phyloP scores from a whole-genome alignment of 768 basidiomycete genomes.

The Trametes elegans region DNA sequence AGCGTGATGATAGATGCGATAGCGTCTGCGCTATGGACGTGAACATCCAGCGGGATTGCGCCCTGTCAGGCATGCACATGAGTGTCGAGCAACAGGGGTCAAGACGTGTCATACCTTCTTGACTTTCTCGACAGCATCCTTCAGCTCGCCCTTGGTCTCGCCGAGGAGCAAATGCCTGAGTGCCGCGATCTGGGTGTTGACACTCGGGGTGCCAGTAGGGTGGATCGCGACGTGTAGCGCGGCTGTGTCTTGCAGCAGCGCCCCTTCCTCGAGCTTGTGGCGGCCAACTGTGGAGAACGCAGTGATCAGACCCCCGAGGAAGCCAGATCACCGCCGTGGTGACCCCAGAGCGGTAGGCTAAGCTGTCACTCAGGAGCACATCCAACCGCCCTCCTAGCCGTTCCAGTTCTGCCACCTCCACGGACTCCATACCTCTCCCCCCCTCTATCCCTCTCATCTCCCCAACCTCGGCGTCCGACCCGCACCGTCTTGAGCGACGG shows the following conservation, averaged over 20 bases:
- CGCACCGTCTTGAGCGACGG: too few species aligned
- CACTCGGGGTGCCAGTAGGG: conserved; percentile 40
- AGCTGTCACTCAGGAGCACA: too few species aligned
- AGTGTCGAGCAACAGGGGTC: background rate
- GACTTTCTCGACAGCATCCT: background rate
- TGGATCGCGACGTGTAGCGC: conserved; percentile 69
- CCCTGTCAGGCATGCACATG: conserved; percentile 36
- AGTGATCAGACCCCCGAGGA: conserved; percentile 61
- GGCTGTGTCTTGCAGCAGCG: conserved; percentile 60
- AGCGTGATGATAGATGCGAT: conserved; percentile 63
- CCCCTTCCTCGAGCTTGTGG: conserved; percentile 57
- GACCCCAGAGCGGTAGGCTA: conserved; percentile 73
- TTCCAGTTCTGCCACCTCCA: too few species aligned
- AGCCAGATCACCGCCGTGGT: conserved; percentile 65
- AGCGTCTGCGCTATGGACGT: conserved; percentile 60
- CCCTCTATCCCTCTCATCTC: too few species aligned
- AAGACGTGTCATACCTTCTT: background rate
- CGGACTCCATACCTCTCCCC: too few species aligned
- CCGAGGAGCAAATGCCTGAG: conserved; percentile 50
- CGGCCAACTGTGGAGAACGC: conserved; percentile 57
- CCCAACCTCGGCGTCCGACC: too few species aligned
- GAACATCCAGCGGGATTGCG: conserved; percentile 54
- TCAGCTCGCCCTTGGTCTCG: conserved; percentile 34
- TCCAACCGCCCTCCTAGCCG: too few species aligned
- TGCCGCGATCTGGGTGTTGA: conserved; percentile 61